Evolutionary conservation across 345 rosid species (phyloP).

Genomic region (Carallia pectinifolia): DNA sequence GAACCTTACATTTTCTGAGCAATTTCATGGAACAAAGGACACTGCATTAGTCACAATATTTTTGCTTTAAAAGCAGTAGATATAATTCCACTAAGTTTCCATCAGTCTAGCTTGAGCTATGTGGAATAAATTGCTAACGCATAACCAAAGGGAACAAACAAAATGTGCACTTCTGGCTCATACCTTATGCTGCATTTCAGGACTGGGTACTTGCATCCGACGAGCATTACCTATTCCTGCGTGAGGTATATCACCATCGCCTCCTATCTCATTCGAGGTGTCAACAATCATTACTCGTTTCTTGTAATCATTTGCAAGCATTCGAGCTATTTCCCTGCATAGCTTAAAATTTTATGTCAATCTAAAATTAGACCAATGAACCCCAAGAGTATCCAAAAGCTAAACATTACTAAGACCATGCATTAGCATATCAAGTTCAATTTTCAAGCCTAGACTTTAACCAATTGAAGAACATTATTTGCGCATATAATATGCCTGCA

Average conservation of each 20-base stretch:
- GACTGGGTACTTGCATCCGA: constrained; percentile 90
- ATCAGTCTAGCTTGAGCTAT: constrained; percentile 1
- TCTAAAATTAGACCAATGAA: neutral
- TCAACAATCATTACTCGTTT: constrained; percentile 95
- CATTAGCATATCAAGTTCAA: no score
- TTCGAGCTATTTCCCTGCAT: constrained; percentile 82
- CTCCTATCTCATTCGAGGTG: constrained; percentile 94
- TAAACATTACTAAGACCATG: no score
- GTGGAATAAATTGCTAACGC: neutral
- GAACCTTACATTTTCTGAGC: no score
- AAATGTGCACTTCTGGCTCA: constrained; percentile 9
- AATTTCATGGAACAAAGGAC: no score
- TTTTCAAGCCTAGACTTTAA: no score
- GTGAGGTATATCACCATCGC: constrained; percentile 97
- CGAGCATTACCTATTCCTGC: constrained; percentile 91
- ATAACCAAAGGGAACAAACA: constrained; percentile 10
- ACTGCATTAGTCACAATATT: no score
- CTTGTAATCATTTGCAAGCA: constrained; percentile 84
- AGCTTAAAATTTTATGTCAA: constrained; percentile 10
- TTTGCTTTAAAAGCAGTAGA: no score
- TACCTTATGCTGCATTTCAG: constrained; percentile 87
- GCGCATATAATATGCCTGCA: no score
- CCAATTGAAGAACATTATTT: no score
- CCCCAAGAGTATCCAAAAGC: neutral
- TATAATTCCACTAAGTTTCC: neutral